Evolutionary conservation across 2,329 filamentous ascomycete species (phyloP).

Genomic region (Nigrospora oryzae): DNA sequence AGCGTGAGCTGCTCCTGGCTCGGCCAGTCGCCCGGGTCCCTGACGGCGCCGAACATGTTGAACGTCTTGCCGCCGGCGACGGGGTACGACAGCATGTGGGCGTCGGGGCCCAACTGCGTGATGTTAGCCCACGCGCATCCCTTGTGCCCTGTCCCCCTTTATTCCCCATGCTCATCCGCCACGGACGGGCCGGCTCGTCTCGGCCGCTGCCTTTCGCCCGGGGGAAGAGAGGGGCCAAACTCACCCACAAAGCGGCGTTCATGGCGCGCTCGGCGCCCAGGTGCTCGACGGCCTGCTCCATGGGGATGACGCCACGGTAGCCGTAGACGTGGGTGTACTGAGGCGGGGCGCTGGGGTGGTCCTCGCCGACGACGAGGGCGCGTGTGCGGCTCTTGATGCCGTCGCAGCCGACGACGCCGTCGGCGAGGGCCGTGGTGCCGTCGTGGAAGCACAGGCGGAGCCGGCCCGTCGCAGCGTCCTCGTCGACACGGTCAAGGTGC

Average conservation of each 20-base stretch:
- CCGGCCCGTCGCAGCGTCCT: slow-evolving; percentile 6
- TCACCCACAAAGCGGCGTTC: slow-evolving; percentile 14
- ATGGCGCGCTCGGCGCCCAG: slow-evolving; percentile 27
- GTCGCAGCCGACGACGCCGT: slow-evolving; percentile 45
- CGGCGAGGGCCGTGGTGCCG: slow-evolving; percentile 16
- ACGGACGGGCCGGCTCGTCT: too few species aligned
- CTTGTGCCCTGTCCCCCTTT: not conserved
- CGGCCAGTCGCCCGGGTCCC: not conserved
- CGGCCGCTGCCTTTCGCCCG: too few species aligned
- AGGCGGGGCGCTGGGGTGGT: slow-evolving; percentile 25
- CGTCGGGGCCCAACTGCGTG: slow-evolving; percentile 30
- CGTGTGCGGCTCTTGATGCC: slow-evolving; percentile 51
- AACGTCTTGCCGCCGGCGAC: slow-evolving; percentile 44
- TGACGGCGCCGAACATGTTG: slow-evolving; percentile 35
- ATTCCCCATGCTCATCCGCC: not conserved
- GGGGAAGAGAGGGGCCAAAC: slow-evolving; percentile 3
- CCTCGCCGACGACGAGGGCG: slow-evolving; percentile 31
- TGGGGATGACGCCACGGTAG: slow-evolving; percentile 35
- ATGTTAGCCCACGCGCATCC: not conserved
- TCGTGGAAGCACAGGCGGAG: slow-evolving; percentile 14
- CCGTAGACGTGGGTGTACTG: slow-evolving; percentile 47
- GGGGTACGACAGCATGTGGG: slow-evolving; percentile 50
- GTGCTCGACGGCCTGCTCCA: slow-evolving; percentile 38
- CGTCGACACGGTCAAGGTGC: slow-evolving; percentile 19
- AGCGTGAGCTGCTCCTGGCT: not conserved